Evolutionary conservation across 306 rosid species (phyloP).

Genomic region (Fragaria ananassa): DNA sequence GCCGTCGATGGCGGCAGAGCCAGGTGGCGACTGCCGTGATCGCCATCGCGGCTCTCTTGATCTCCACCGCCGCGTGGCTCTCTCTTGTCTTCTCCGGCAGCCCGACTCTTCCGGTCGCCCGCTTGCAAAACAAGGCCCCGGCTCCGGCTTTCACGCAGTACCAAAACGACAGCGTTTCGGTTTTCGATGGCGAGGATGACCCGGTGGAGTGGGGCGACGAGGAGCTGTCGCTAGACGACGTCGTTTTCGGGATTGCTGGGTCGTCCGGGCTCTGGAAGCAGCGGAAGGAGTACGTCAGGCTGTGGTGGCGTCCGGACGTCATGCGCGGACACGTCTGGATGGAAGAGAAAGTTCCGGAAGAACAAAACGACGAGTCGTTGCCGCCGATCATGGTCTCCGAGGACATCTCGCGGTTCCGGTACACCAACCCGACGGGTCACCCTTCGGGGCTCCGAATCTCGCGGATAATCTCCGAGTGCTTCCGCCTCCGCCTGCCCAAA

Average conservation of each 20-base stretch:
- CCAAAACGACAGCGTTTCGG: background rate
- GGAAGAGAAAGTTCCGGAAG: slow-evolving; percentile 52
- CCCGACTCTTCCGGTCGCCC: slow-evolving; percentile 13
- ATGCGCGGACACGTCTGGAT: slow-evolving; percentile 82
- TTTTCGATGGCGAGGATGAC: background rate
- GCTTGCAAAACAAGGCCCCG: background rate
- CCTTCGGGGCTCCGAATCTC: slow-evolving; percentile 78
- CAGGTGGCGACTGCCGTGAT: slow-evolving; percentile 41
- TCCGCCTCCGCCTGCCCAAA: slow-evolving; percentile 47
- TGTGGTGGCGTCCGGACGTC: slow-evolving; percentile 72
- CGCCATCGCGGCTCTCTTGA: slow-evolving; percentile 55
- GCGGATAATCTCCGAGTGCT: slow-evolving; percentile 62
- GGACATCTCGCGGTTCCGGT: slow-evolving; percentile 65
- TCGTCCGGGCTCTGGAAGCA: slow-evolving; percentile 66
- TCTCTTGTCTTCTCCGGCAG: slow-evolving; percentile 59
- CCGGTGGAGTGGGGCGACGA: slow-evolving; percentile 12
- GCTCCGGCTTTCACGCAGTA: background rate
- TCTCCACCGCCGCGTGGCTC: slow-evolving; percentile 62
- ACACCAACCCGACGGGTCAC: slow-evolving; percentile 70
- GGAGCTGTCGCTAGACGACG: slow-evolving; percentile 48
- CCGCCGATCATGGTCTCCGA: slow-evolving; percentile 64
- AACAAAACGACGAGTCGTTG: slow-evolving; percentile 40
- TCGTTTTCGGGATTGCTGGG: slow-evolving; percentile 74
- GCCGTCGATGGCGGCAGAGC: slow-evolving; percentile 42
- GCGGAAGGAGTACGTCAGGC: slow-evolving; percentile 58